A percentile compares a stretch with the other conserved stretches of the same genome.
These are phyloP conservation scores for Astragalus glycyphyllos DNA, from an alignment of 306 rosid genomes.

Conservation along the genomic window DNA sequence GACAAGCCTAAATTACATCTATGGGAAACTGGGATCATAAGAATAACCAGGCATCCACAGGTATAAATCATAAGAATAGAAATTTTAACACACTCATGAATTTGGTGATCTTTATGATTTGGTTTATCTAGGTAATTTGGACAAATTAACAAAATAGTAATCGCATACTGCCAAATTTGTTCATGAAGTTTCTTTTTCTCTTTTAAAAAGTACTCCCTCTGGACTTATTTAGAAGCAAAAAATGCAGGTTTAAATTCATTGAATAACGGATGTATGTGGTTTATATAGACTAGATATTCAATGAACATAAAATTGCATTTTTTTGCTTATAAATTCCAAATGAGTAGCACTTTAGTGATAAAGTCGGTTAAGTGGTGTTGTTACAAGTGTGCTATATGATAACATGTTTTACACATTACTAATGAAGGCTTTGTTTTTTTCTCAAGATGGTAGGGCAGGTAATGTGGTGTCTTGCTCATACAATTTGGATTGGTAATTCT, in stretches of 20 bases:
- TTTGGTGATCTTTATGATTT: slow-evolving; percentile 35
- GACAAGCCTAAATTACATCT: slow-evolving; percentile 99
- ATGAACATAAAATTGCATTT: too few species aligned
- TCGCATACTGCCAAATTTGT: not conserved
- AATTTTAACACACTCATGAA: slow-evolving; percentile 25
- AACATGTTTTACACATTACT: slow-evolving; percentile 16
- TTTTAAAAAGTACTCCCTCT: too few species aligned
- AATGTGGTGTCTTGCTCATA: slow-evolving; percentile 94
- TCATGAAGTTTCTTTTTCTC: too few species aligned
- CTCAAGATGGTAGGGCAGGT: slow-evolving; percentile 92
- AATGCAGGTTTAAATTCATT: too few species aligned
- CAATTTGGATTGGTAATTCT: slow-evolving; percentile 90
- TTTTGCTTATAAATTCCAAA: too few species aligned
- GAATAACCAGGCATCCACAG: slow-evolving; percentile 98
- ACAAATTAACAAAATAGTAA: not conserved
- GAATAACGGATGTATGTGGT: too few species aligned
- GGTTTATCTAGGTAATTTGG: not conserved
- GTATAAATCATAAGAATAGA: slow-evolving; percentile 44
- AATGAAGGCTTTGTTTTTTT: slow-evolving; percentile 35
- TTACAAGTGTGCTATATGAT: too few species aligned
- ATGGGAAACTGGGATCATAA: slow-evolving; percentile 95
- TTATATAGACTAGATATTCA: too few species aligned
- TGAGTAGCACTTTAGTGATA: too few species aligned
- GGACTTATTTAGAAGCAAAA: too few species aligned
- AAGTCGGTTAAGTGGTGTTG: too few species aligned